Base-by-base conservation (phyloP, 2,329 filamentous ascomycete genomes). In the Apiospora saccharicola region DNA sequence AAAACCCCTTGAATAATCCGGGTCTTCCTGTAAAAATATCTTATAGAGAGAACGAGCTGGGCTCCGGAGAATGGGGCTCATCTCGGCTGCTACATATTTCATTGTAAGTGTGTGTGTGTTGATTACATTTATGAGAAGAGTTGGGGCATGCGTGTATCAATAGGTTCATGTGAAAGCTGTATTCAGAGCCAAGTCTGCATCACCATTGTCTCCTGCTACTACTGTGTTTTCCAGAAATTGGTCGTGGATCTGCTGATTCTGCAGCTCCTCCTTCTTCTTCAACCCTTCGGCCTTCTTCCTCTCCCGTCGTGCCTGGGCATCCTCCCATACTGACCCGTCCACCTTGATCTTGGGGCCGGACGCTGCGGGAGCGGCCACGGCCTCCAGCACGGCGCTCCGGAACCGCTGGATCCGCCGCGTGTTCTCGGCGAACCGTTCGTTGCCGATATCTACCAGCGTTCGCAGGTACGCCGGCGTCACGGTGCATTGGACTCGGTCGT, bases 371-470 rank as follows among this genome's bases (percentile, higher is more conserved):
- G 73, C 77, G 19, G 82, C 75, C 46, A 49, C 46, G 67, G 81
- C 80, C 14, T 80, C 80, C 71, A 79, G 75, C 57, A 94, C 82
- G 8, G 88, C 86, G 1, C 78, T 75, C 64, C 87, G 85, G 75
- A 96, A 94, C 57, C 92, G 86, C 68, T 86, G 86, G 74, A 93
- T 94, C 67, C 93, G 86, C 76, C 90, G 90, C 26, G 83, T 81
- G 76, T 96, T 96, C 79, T 92, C 90, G 12, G 79, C 82, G 78
- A 96, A 96, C 69, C 93, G 86, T 80, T 94, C 90, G 78, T 96
- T 95, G 10, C 92, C 90, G 71, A 97, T 88, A 4, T 83, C 81
- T 16, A 95, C 82, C 19, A 98, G 84, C 72, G 88, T 90, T 57
- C 83, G 83, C 6, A 98, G 86, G 78, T 96, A 95, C 12, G 85